Evolutionary conservation across 257 asterid species (phyloP).

Genomic region (Nicotiana benthamiana): DNA sequence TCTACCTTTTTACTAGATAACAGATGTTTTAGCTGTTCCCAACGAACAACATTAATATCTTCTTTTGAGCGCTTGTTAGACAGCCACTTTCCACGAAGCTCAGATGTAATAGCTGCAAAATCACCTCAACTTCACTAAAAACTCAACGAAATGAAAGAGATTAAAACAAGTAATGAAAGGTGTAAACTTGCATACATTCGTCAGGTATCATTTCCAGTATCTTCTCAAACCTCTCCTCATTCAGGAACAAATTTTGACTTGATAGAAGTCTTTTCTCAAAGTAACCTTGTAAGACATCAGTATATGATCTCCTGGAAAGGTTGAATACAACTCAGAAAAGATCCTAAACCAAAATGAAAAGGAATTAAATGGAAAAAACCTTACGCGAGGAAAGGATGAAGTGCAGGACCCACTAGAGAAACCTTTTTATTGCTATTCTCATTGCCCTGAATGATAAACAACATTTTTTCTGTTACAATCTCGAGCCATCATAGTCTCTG

Average conservation of each 20-base stretch:
- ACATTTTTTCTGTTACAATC: constrained; percentile 2
- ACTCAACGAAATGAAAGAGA: constrained; percentile 1
- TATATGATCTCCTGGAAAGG: constrained; percentile 60
- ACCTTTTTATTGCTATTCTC: constrained; percentile 67
- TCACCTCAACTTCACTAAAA: constrained; percentile 1
- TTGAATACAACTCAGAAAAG: not conserved
- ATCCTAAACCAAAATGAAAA: not conserved
- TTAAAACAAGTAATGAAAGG: not conserved
- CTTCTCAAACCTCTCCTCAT: constrained; percentile 63
- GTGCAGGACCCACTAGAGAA: constrained; percentile 45
- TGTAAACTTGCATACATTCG: constrained; percentile 45
- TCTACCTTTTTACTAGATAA: constrained; percentile 74
- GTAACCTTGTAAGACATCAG: constrained; percentile 49
- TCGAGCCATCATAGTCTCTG: not conserved
- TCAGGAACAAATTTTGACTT: constrained; percentile 56
- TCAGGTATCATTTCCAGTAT: constrained; percentile 87
- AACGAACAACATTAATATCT: constrained; percentile 54
- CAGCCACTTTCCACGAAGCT: constrained; percentile 72
- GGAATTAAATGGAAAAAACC: constrained; percentile 18
- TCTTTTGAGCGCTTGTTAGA: constrained; percentile 62
- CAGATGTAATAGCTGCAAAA: constrained; percentile 67
- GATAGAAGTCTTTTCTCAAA: constrained; percentile 52
- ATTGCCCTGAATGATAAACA: constrained; percentile 52
- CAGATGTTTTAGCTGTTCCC: constrained; percentile 63
- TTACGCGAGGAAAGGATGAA: constrained; percentile 87